These are phyloP conservation scores for Cutaneotrichosporon arboriforme DNA, from an alignment of 1,284 basidiomycete genomes.

Conservation along the genomic window DNA sequence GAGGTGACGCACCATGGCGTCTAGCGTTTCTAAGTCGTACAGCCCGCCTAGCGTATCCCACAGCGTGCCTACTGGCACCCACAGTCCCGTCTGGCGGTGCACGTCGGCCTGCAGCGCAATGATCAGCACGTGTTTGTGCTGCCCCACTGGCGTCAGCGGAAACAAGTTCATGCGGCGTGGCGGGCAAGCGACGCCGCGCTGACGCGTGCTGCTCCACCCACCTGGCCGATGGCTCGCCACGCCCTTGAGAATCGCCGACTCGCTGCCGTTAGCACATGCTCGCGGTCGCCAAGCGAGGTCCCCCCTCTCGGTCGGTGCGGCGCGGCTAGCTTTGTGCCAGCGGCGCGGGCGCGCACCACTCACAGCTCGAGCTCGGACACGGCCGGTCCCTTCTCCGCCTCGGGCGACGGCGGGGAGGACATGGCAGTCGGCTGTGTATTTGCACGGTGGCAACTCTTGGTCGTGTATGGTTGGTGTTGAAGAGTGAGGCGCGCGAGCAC, in stretches of 20 bases:
- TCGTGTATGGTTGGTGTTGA: neutral
- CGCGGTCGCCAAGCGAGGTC: too few relatives aligned
- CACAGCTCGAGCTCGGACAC: constrained; percentile 22
- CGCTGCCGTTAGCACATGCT: constrained; percentile 19
- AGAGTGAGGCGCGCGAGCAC: neutral
- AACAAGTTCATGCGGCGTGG: neutral
- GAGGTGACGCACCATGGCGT: constrained; percentile 55
- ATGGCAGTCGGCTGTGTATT: neutral
- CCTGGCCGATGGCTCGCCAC: constrained; percentile 27
- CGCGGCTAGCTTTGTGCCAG: too few relatives aligned
- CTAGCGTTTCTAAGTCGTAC: constrained; percentile 71
- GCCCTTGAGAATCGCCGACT: constrained; percentile 31
- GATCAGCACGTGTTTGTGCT: constrained; percentile 36
- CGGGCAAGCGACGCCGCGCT: too few relatives aligned
- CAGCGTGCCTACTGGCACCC: constrained; percentile 58
- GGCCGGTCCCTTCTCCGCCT: constrained; percentile 15
- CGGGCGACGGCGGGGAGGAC: neutral
- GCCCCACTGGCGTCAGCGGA: constrained; percentile 25
- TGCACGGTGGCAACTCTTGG: neutral
- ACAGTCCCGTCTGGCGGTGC: constrained; percentile 28
- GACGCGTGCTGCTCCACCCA: constrained; percentile 5
- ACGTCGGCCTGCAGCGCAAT: constrained; percentile 35
- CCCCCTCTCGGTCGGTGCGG: too few relatives aligned
- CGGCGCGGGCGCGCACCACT: constrained; percentile 4
- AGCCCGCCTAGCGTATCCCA: constrained; percentile 67